Conservation (phyloP, 2,329 filamentous ascomycete species). For the Ilyonectria sp. region DNA sequence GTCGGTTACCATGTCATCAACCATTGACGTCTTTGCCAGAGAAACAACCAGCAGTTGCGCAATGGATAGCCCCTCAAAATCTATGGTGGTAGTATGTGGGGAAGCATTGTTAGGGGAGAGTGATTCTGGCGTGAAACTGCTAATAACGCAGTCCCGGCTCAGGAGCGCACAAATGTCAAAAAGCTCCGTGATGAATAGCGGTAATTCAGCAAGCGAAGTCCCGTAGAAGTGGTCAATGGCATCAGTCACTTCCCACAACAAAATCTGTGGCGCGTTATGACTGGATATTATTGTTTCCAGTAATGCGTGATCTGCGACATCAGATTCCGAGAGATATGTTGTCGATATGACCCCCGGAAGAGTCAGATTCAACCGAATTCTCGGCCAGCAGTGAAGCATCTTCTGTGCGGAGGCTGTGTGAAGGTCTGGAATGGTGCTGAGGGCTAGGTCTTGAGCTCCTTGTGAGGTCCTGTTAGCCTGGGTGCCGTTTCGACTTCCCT, state of each 20-base stretch:
- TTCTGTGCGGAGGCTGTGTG: neutral
- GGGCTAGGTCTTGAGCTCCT: neutral
- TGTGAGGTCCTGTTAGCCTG: neutral
- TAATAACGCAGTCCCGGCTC: neutral
- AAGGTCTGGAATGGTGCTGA: neutral
- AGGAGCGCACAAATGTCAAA: neutral
- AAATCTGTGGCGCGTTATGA: neutral
- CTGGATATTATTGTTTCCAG: neutral
- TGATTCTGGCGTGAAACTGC: neutral
- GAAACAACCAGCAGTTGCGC: neutral
- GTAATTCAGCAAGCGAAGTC: neutral
- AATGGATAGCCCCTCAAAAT: neutral
- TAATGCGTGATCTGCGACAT: neutral
- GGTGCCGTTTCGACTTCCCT: neutral
- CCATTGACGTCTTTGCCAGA: neutral
- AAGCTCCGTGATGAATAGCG: neutral
- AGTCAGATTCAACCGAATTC: neutral
- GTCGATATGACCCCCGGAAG: neutral
- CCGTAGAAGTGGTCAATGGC: neutral
- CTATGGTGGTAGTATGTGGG: neutral
- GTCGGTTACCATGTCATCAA: neutral
- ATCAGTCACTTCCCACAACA: neutral
- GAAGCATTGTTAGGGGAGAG: neutral
- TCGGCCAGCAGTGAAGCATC: slow-evolving; percentile 5
- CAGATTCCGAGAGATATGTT: neutral